phyloP scores from a whole-genome alignment of 352 stramenopile genomes.

The Phytophthora foliorum region DNA sequence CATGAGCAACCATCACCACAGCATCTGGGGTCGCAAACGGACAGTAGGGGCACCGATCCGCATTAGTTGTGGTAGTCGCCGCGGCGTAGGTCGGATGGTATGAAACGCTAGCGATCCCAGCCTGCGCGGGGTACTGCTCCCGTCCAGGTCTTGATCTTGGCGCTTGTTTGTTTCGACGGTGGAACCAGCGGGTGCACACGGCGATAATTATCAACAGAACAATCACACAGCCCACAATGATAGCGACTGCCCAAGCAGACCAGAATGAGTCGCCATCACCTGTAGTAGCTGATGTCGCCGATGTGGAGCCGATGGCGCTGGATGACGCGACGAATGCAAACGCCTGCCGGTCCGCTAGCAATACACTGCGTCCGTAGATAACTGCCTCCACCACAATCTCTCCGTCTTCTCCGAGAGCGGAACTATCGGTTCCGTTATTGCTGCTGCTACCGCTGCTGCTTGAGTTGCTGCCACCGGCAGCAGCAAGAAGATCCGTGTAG shows the following conservation, averaged over 20 bases:
- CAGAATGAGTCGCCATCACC: constrained; percentile 51
- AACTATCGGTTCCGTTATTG: constrained; percentile 32
- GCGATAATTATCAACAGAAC: constrained; percentile 63
- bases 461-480: constrained; percentile 37
- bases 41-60: constrained; percentile 70
- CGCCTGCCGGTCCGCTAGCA: constrained; percentile 61
- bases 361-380: constrained; percentile 70
- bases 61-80: constrained; percentile 26
- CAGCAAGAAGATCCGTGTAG: constrained; percentile 67
- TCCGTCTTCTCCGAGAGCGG: constrained; percentile 46
- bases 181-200: constrained; percentile 43
- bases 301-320: constrained; percentile 73
- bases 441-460: constrained; percentile 20
- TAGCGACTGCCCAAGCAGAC: constrained; percentile 65
- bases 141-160: constrained; percentile 6
- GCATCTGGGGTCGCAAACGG: constrained; percentile 55
- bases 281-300: constrained; percentile 29
- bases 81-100: constrained; percentile 29
- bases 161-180: constrained; percentile 29
- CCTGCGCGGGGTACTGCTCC: constrained; percentile 29
- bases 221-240: constrained; percentile 54
- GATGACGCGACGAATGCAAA: constrained; percentile 87
- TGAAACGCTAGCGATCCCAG: constrained; percentile 5
- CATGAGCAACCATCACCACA: constrained; percentile 75
- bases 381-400: constrained; percentile 82